phyloP scores from a whole-genome alignment of 495 filamentous ascomycete genomes.

The Venustampulla echinocandica region DNA sequence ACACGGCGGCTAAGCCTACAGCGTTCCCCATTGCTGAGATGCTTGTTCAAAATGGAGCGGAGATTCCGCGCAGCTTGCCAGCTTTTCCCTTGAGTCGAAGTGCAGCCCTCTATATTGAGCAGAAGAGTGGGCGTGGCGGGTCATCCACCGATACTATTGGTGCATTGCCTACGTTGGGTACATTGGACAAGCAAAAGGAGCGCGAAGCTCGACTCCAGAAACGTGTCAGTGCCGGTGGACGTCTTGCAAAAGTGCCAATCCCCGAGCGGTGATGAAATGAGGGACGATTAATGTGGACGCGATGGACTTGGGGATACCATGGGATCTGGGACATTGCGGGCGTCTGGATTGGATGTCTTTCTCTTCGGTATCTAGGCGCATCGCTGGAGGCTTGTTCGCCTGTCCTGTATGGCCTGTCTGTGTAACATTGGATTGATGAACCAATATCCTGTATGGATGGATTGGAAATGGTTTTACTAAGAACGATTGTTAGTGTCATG shows the following conservation, averaged over 20 bases:
- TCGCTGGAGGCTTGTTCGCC: too few relatives aligned
- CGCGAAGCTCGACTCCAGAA: constrained; percentile 50
- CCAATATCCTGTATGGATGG: not conserved
- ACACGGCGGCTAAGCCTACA: constrained; percentile 30
- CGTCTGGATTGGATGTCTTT: constrained; percentile 17
- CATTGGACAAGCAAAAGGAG: constrained; percentile 24
- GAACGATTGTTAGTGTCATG: constrained; percentile 16
- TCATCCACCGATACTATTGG: constrained; percentile 10
- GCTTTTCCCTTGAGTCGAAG: constrained; percentile 68
- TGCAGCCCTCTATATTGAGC: constrained; percentile 75
- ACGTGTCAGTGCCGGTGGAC: constrained; percentile 52
- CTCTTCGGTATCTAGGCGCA: constrained; percentile 10
- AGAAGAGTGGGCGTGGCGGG: constrained; percentile 50
- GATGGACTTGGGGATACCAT: constrained; percentile 20
- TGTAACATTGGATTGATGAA: too few relatives aligned
- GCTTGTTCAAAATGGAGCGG: constrained; percentile 87
- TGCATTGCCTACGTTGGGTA: constrained; percentile 9
- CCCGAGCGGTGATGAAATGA: constrained; percentile 35
- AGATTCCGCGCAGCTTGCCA: constrained; percentile 64
- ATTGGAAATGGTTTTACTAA: constrained; percentile 16
- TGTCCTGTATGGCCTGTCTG: too few relatives aligned
- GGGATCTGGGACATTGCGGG: constrained; percentile 19
- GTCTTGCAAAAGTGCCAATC: constrained; percentile 48
- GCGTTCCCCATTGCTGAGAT: constrained; percentile 86
- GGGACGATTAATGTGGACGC: constrained; percentile 13